Conservation (phyloP, 331 rosid species). For the Spiraea crenata region DNA sequence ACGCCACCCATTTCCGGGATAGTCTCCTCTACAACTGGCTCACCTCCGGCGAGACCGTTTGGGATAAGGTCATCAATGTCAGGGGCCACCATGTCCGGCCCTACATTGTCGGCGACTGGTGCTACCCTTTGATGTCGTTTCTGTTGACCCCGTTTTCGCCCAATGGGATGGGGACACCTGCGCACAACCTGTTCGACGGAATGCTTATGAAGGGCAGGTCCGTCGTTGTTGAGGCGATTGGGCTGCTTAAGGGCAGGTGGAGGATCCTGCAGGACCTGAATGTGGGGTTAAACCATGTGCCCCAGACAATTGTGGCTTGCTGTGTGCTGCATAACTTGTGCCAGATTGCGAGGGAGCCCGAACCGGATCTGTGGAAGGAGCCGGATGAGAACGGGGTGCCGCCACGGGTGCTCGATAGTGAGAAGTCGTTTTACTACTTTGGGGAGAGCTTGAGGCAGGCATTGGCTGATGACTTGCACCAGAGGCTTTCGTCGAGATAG, state of each 20-base stretch:
- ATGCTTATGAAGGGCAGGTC: slow-evolving; percentile 96
- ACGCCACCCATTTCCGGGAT: slow-evolving; percentile 74
- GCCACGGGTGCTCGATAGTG: slow-evolving; percentile 64
- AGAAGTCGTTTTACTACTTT: slow-evolving; percentile 60
- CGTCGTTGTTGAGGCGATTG: slow-evolving; percentile 79
- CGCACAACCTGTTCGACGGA: slow-evolving; percentile 84
- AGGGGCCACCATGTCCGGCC: slow-evolving; percentile 76
- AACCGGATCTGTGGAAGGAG: slow-evolving; percentile 81
- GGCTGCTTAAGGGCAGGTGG: slow-evolving; percentile 92
- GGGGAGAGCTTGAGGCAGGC: slow-evolving; percentile 90
- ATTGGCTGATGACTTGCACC: slow-evolving; percentile 85
- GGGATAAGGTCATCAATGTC: slow-evolving; percentile 68
- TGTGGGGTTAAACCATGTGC: slow-evolving; percentile 76
- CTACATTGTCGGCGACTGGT: slow-evolving; percentile 85
- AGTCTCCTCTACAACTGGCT: slow-evolving; percentile 62
- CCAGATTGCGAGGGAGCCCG: slow-evolving; percentile 94
- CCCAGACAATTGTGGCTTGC: slow-evolving; percentile 87
- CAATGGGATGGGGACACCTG: slow-evolving; percentile 68
- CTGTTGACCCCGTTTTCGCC: slow-evolving; percentile 73
- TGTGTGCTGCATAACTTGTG: slow-evolving; percentile 90
- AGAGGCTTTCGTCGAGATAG: slow-evolving; percentile 78
- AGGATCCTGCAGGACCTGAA: slow-evolving; percentile 79
- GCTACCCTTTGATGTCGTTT: slow-evolving; percentile 71
- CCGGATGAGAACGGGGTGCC: slow-evolving; percentile 78
- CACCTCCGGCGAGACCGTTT: slow-evolving; percentile 65